These are phyloP conservation scores for Cladosporium sp. DNA, from an alignment of 2,329 filamentous ascomycete species.

Conservation along the genomic window DNA sequence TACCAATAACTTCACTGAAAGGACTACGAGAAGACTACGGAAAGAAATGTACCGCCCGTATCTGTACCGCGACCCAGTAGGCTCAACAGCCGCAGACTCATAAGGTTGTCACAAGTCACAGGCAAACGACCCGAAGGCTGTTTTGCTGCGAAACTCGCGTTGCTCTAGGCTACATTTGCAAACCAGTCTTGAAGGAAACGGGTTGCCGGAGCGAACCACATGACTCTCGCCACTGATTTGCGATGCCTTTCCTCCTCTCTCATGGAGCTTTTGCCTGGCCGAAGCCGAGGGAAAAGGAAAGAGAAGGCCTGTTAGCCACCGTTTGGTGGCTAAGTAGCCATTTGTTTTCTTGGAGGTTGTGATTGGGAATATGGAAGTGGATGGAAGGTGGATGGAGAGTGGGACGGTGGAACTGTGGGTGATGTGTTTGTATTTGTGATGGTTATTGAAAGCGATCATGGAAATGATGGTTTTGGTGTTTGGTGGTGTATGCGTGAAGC, in stretches of 20 bases:
- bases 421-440: background rate
- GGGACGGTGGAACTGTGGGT: background rate
- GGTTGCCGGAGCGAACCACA: conserved; percentile 34
- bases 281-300: conserved; percentile 18
- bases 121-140: background rate
- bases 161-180: conserved; percentile 27
- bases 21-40: too few species aligned
- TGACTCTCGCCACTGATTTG: conserved; percentile 23
- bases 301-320: conserved; percentile 31
- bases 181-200: conserved; percentile 33
- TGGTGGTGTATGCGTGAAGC: background rate
- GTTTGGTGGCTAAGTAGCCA: background rate
- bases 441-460: background rate
- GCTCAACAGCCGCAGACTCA: conserved; percentile 61
- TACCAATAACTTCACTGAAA: too few species aligned
- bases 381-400: background rate
- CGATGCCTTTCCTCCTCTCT: conserved; percentile 32
- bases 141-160: conserved; percentile 8
- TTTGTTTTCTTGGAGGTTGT: background rate
- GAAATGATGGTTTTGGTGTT: background rate
- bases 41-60: conserved; percentile 56
- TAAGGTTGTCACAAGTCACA: conserved; percentile 33
- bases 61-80: conserved; percentile 60
- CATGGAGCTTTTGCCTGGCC: conserved; percentile 18
- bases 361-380: background rate